These are phyloP conservation scores for Eucalyptus microcorys DNA, from an alignment of 345 rosid species.

Conservation along the genomic window DNA sequence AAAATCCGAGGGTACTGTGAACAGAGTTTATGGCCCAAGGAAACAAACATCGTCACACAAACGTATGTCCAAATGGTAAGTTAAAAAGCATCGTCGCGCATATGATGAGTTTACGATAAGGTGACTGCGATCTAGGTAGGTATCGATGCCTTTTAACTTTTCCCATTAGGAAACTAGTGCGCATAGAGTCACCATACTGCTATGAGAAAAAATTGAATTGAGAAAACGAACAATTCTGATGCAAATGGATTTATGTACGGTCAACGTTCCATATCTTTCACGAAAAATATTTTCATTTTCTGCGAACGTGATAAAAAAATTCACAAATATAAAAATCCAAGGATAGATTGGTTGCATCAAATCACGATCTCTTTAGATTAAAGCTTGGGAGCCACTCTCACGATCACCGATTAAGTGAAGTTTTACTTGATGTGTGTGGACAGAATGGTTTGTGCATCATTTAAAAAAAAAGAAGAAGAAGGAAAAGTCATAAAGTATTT, in stretches of 20 bases:
- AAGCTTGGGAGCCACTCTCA: accelerated
- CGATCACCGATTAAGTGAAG: not conserved
- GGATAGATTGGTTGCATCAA: not conserved
- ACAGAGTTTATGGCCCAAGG: not conserved
- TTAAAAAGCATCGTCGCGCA: not conserved
- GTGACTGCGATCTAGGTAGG: not conserved
- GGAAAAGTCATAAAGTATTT: not conserved
- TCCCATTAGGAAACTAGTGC: not conserved
- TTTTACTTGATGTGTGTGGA: accelerated
- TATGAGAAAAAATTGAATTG: not conserved
- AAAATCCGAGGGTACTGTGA: not conserved
- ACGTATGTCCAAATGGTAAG: too few species aligned
- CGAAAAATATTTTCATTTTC: not conserved
- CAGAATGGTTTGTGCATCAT: not conserved
- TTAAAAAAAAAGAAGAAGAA: too few species aligned
- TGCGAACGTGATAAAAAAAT: accelerated
- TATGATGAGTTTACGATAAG: not conserved
- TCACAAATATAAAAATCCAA: not conserved
- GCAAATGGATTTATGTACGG: not conserved
- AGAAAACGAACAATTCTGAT: not conserved
- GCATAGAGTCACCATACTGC: not conserved
- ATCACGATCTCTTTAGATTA: not conserved
- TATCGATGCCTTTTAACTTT: not conserved
- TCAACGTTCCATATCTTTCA: not conserved
- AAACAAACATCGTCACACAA: not conserved